Evolutionary conservation across 805 yeast genomes (phyloP).

Genomic region (Saccharomycopsis guyanensis): DNA sequence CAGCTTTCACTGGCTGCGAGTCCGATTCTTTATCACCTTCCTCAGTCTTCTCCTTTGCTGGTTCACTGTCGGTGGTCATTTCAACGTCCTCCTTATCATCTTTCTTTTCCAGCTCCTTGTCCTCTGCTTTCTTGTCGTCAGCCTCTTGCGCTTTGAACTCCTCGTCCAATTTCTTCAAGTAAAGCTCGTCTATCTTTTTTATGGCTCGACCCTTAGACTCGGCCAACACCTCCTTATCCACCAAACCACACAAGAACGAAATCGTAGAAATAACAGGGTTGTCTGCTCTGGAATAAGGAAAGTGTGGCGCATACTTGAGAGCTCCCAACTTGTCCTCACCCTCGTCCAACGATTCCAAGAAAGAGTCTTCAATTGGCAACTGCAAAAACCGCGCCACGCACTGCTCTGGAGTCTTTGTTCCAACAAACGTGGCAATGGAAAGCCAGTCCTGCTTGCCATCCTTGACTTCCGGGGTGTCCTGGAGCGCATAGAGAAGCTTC

Average conservation of each 20-base stretch:
- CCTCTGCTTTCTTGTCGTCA: constrained; percentile 4
- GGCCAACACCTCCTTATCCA: constrained; percentile 62
- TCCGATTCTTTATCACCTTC: constrained; percentile 11
- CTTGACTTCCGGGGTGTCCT: constrained; percentile 8
- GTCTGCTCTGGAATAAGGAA: constrained; percentile 79
- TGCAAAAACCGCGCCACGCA: constrained; percentile 74
- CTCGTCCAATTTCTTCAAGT: constrained; percentile 20
- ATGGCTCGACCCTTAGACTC: constrained; percentile 25
- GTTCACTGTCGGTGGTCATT: too few relatives aligned
- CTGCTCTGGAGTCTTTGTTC: constrained; percentile 64
- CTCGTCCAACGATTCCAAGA: constrained; percentile 34
- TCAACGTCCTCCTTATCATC: not conserved
- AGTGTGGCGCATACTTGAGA: constrained; percentile 70
- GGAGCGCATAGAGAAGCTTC: constrained; percentile 34
- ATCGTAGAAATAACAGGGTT: constrained; percentile 94
- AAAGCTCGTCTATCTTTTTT: constrained; percentile 16
- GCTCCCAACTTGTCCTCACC: constrained; percentile 56
- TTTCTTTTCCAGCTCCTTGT: constrained; percentile 6
- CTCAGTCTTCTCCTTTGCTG: constrained; percentile 17
- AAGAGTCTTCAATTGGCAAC: constrained; percentile 75
- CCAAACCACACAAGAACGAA: constrained; percentile 76
- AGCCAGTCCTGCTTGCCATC: constrained; percentile 64
- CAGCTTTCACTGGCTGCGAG: constrained; percentile 3
- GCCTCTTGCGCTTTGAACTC: constrained; percentile 7
- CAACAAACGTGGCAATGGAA: constrained; percentile 58